Base-by-base conservation (phyloP, 331 rosid species). In the Malus hybrid region DNA sequence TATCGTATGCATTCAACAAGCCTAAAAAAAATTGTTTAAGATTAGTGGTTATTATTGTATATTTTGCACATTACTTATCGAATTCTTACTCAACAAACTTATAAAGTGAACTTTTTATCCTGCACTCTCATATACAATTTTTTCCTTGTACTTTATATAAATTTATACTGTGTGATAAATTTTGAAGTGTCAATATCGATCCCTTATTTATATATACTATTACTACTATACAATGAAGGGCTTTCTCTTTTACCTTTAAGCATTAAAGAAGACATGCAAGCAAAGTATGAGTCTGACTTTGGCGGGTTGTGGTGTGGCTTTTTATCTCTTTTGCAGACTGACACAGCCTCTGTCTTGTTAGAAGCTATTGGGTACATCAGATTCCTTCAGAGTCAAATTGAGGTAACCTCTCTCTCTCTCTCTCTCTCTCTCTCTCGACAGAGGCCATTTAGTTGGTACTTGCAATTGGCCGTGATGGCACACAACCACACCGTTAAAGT, bases 371-470 rank as follows among this genome's bases (percentile, higher is more conserved):
- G 97, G 70, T 95, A 95, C 84, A 89, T 95, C 84, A 92, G 96
- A 95, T 95, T 95, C 99, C 99, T 95, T 86, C 99, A 95, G 87
- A 90, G 86, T 87, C 99, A 95, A 90, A 88, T 95, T 86, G 97
- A 92, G 99, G 99, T 94, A 84, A 80, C 76, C 83, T 80, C 79
- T 89, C 34, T 76, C 69, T 68, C 24, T 32, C 15, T 48, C 42
- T 20, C 42, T 3, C 12, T 61, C 46, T 76, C 80, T 34, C 66
- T 74, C 12, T 10, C 75, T 62, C 62, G 84, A 77, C 90, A 81
- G 83, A 80, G 84, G 87, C 75, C 32, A 61, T 48, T 71, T 30
- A 32, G 52, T 71, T 56, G 75, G 26, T 30, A 53, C 29, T 70
- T 39, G 36, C 58, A 70, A 18, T 29, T 70, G 63, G 57, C 7